These are phyloP conservation scores for Phytophthora agathidicida DNA, from an alignment of 352 stramenopile genomes.

Conservation along the genomic window DNA sequence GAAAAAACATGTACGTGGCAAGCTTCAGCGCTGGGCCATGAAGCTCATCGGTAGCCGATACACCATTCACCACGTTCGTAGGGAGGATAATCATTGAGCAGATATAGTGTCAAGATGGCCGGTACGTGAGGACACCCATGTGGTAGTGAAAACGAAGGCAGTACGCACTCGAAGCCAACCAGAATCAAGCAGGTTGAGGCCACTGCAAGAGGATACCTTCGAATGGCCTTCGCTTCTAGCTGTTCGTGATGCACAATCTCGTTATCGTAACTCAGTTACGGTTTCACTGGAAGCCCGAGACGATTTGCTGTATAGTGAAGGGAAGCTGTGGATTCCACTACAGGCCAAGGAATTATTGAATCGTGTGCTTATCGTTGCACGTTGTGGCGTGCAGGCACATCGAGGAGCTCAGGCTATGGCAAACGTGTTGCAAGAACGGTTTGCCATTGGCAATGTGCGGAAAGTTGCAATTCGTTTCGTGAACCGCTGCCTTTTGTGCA, in stretches of 20 bases:
- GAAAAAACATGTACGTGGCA: constrained; percentile 18
- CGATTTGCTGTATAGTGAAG: not conserved
- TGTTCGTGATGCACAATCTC: constrained; percentile 1
- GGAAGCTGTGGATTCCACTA: not conserved
- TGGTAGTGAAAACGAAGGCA: not conserved
- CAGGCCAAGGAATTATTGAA: not conserved
- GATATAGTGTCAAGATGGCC: constrained; percentile 3
- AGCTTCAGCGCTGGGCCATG: constrained; percentile 19
- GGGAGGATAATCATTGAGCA: constrained; percentile 1
- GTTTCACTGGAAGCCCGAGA: not conserved
- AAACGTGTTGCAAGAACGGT: not conserved
- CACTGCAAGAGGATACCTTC: constrained; percentile 2
- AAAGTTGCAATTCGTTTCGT: not conserved
- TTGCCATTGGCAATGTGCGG: not conserved
- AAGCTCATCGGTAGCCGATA: constrained; percentile 10
- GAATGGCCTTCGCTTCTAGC: constrained; percentile 1
- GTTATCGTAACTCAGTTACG: not conserved
- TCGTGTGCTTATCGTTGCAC: constrained; percentile 5
- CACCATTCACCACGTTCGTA: constrained; percentile 12
- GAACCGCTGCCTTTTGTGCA: constrained; percentile 5
- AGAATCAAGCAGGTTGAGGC: not conserved
- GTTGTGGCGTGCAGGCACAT: constrained; percentile 4
- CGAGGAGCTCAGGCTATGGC: not conserved
- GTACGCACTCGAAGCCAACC: not conserved
- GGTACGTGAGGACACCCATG: not conserved